Evolutionary conservation across 1,284 basidiomycete species (phyloP).

Genomic region (Fomitopsis palustris): DNA sequence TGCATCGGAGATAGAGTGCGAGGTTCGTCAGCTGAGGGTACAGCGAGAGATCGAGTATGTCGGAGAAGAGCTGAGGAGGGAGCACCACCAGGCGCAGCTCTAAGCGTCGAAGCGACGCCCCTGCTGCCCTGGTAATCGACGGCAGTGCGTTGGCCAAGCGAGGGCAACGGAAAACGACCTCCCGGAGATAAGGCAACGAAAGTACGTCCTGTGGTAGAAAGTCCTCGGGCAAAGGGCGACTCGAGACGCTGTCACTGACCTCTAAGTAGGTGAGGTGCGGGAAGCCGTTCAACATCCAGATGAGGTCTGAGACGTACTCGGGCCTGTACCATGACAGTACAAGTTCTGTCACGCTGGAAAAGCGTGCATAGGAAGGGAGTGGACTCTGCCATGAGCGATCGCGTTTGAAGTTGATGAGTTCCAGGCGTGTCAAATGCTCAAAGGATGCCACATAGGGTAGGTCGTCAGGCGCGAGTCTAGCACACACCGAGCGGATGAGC

Average conservation of each 20-base stretch:
- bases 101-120: not conserved
- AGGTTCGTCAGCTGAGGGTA: not conserved
- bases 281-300: not conserved
- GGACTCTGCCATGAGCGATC: no score
- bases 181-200: not conserved
- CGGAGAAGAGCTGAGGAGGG: not conserved
- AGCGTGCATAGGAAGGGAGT: not conserved
- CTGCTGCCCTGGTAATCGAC: not conserved
- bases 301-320: not conserved
- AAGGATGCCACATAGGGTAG: no score
- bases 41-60: not conserved
- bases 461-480: no score
- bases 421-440: no score
- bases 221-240: no score
- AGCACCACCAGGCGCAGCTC: not conserved
- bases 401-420: no score
- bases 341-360: not conserved
- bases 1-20: not conserved
- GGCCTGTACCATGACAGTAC: not conserved
- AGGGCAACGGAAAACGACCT: not conserved
- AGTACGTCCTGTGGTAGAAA: not conserved
- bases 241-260: not conserved
- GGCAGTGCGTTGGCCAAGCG: not conserved
- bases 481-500: no score
- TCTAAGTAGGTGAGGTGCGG: not conserved